phyloP scores from a whole-genome alignment of 2,329 filamentous ascomycete genomes.

The Stemphylium vesicarium region DNA sequence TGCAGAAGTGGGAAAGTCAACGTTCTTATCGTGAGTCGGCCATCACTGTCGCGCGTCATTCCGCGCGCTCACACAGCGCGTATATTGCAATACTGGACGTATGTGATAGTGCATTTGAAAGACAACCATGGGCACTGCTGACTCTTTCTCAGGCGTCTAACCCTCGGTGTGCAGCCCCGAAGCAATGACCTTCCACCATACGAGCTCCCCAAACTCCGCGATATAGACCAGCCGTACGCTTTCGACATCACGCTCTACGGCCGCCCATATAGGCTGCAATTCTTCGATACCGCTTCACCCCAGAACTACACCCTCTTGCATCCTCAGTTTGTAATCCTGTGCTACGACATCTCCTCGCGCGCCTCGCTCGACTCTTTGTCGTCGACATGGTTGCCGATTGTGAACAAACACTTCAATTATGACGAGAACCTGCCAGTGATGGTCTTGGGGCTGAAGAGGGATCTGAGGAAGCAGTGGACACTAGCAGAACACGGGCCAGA shows the following conservation, averaged over 20 bases:
- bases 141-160: conserved; percentile 33
- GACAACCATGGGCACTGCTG: neutral
- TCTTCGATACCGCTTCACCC: conserved; percentile 64
- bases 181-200: conserved; percentile 42
- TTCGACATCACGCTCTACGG: conserved; percentile 65
- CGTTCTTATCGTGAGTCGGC: conserved; percentile 64
- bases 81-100: neutral
- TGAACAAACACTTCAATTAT: conserved; percentile 60
- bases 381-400: conserved; percentile 51
- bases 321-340: conserved; percentile 63
- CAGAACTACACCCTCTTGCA: conserved; percentile 62
- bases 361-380: conserved; percentile 57
- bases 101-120: too few relatives aligned
- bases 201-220: conserved; percentile 55
- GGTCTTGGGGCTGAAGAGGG: conserved; percentile 65
- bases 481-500: conserved; percentile 46
- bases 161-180: conserved; percentile 37
- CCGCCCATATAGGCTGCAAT: conserved; percentile 60
- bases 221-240: conserved; percentile 64
- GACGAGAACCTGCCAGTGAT: conserved; percentile 62
- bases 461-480: conserved; percentile 56
- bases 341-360: conserved; percentile 64
- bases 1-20: conserved; percentile 66
- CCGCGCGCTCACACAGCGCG: neutral
- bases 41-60: neutral